A percentile compares a stretch with the other conserved stretches of the same genome.
These are phyloP conservation scores for Conringia planisiliqua DNA, from an alignment of 345 rosid species.

Conservation along the genomic window DNA sequence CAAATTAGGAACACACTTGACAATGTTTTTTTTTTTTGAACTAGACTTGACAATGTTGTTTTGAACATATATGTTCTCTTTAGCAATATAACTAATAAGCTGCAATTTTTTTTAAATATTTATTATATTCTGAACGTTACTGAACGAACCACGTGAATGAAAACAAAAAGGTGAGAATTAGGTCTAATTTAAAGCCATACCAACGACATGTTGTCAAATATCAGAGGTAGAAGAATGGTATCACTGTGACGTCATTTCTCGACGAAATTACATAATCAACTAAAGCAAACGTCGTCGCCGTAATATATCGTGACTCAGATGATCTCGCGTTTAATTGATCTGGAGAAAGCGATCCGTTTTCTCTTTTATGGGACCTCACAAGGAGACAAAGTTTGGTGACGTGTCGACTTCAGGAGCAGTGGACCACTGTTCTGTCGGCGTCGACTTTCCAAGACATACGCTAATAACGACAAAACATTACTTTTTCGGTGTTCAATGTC, in stretches of 20 bases:
- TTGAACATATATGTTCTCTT: neutral
- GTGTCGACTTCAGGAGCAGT: slow-evolving; percentile 35
- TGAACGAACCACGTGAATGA: slow-evolving; percentile 23
- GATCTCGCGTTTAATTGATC: slow-evolving; percentile 10
- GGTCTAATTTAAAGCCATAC: slow-evolving; percentile 20
- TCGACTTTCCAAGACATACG: slow-evolving; percentile 23
- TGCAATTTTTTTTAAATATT: neutral
- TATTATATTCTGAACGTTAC: slow-evolving; percentile 24
- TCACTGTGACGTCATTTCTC: slow-evolving; percentile 28
- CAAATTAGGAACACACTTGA: neutral
- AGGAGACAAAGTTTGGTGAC: slow-evolving; percentile 31
- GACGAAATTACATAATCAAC: neutral
- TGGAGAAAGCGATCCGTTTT: slow-evolving; percentile 11
- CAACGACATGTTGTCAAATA: neutral
- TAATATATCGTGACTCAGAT: neutral
- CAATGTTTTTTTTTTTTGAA: neutral
- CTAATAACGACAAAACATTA: slow-evolving; percentile 45
- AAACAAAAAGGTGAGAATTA: slow-evolving; percentile 5
- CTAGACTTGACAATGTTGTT: neutral
- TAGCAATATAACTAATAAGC: neutral
- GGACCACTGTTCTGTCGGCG: slow-evolving; percentile 54
- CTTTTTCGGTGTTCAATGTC: slow-evolving; percentile 38
- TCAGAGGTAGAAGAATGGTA: neutral
- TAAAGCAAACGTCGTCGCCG: neutral
- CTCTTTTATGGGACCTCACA: slow-evolving; percentile 10